A percentile compares a stretch with the other conserved stretches of the same genome.
These are phyloP conservation scores for Seminavis robusta DNA, from an alignment of 108 stramenopile genomes.

Conservation along the genomic window DNA sequence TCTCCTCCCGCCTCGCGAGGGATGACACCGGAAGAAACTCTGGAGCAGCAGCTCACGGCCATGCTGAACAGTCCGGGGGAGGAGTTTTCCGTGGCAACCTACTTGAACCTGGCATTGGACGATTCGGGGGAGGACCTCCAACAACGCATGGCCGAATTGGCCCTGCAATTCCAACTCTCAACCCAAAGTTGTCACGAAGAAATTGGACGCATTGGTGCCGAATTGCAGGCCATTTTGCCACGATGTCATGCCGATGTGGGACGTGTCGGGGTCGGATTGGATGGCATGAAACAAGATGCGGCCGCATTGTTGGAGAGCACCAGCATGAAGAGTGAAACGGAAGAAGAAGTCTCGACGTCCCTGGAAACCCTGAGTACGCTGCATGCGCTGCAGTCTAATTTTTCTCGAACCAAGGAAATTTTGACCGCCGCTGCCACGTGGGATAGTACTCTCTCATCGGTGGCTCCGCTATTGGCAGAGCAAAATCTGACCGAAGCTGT, in stretches of 20 bases:
- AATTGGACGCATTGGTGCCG: constrained; percentile 80
- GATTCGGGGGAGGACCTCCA: constrained; percentile 12
- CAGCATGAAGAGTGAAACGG: constrained; percentile 1
- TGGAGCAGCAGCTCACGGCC: too few relatives aligned
- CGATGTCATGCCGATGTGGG: constrained; percentile 79
- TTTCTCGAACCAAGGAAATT: constrained; percentile 56
- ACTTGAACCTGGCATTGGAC: constrained; percentile 66
- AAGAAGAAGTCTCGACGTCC: constrained; percentile 38
- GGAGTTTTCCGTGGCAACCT: constrained; percentile 61
- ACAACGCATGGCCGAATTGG: constrained; percentile 71
- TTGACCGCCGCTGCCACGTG: constrained; percentile 72
- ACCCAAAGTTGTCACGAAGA: constrained; percentile 85
- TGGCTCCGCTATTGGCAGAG: constrained; percentile 52
- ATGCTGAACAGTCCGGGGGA: not conserved
- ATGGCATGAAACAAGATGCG: constrained; percentile 64
- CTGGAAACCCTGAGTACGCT: constrained; percentile 68
- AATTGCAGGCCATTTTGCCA: constrained; percentile 77
- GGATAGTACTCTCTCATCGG: constrained; percentile 62
- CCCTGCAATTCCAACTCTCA: constrained; percentile 74
- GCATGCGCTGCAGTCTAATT: constrained; percentile 68
- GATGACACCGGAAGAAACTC: too few relatives aligned
- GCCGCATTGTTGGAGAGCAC: constrained; percentile 41
- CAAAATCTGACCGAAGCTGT: constrained; percentile 64
- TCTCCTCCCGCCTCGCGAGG: too few relatives aligned
- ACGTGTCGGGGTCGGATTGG: constrained; percentile 59